Evolutionary conservation across 495 filamentous ascomycete species (phyloP), one percentile per base, ranked within the genome.

Genomic region (Penicillium salamii): DNA sequence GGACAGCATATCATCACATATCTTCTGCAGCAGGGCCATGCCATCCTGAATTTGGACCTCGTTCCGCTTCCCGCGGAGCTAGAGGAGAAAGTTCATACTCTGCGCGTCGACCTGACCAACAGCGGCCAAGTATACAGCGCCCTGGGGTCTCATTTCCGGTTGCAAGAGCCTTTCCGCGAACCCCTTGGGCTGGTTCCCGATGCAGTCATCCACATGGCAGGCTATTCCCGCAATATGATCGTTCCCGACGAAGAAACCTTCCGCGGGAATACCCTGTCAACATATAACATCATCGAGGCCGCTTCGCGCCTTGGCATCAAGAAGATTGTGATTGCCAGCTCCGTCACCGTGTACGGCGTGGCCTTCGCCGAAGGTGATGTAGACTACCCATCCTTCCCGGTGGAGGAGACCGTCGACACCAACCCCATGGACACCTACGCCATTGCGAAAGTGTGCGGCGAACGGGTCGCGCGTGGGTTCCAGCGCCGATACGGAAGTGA

Each of bases 261-360:
- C 59, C 71, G 70, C 40, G 71, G 63, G 17, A 86, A 85, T 50
- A 68, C 77, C 0, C 57, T 68, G 6, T 58, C 69, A 13, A 77
- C 74, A 5, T 83, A 81, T 57, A 85, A 86, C 52, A 71, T 85
- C 9, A 74, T 86, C 52, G 82, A 85, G 53, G 82, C 79, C 0
- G 77, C 80, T 5, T 83, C 69, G 49, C 78, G 78, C 31, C 65
- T 85, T 3, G 77, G 77, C 6, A 77, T 84, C 36, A 78, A 75
- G 56, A 86, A 85, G 59, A 77, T 84, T 49, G 68, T 85, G 54
- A 68, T 82, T 35, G 81, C 82, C 1, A 76, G 70, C 47, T 74
- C 69, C 3, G 77, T 83, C 46, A 81, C 78, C 5, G 77, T 76
- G 0, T 86, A 86, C 51, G 79, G 80, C 3, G 78, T 82, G 0